A percentile compares a stretch with the other conserved stretches of the same genome.
These are phyloP conservation scores for Trichoderma virens DNA, from an alignment of 495 filamentous ascomycete species.

Conservation along the genomic window DNA sequence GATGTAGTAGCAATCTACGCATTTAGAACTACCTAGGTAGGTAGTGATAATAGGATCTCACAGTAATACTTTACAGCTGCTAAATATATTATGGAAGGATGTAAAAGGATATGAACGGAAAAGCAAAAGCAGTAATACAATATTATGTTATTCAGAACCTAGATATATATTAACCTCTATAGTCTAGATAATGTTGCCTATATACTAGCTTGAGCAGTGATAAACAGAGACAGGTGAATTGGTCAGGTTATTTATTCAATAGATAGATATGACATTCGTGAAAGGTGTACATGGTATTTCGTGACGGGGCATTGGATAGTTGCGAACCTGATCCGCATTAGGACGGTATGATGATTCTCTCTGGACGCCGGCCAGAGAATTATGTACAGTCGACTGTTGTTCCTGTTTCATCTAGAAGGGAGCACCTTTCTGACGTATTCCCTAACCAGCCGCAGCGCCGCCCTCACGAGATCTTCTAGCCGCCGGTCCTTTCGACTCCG, in stretches of 20 bases:
- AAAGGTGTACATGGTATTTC: neutral
- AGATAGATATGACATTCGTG: neutral
- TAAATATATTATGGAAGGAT: too few species aligned
- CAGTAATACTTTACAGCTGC: too few species aligned
- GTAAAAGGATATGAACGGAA: too few species aligned
- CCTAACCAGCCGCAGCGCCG: slow-evolving; percentile 53
- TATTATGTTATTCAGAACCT: neutral
- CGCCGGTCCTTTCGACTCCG: slow-evolving; percentile 65
- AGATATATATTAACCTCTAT: neutral
- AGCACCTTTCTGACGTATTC: slow-evolving; percentile 50
- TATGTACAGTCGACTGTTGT: neutral
- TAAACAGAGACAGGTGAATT: neutral
- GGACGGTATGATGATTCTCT: neutral
- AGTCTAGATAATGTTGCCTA: neutral
- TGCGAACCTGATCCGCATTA: neutral
- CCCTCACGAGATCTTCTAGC: slow-evolving; percentile 66
- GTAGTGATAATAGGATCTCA: too few species aligned
- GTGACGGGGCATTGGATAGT: neutral
- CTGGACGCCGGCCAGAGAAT: neutral
- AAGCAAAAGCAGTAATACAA: neutral
- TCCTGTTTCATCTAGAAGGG: slow-evolving; percentile 37
- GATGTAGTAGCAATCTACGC: too few species aligned
- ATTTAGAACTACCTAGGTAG: too few species aligned
- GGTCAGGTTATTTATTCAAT: neutral
- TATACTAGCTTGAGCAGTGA: neutral